Base-by-base conservation (phyloP, 768 basidiomycete species). In the Tricholoma matsutake region DNA sequence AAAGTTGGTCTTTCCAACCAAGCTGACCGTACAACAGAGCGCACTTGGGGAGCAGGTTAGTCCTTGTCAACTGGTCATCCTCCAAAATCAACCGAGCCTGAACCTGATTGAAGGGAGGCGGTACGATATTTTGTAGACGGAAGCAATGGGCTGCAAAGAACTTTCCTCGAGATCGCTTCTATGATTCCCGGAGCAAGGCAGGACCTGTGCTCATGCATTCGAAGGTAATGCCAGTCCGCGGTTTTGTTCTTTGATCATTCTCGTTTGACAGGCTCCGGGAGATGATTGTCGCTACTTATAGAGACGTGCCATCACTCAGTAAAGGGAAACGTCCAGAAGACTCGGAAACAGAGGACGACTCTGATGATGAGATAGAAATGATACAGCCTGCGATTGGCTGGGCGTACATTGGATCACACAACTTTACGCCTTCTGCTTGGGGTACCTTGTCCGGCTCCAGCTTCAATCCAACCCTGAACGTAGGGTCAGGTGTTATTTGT, bases 351-450 rank as follows among this genome's bases (percentile, higher is more conserved):
- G 78, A 78, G 59, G 72, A 75, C 32, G 72, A 75, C 32, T 65
- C 69, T 1, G 76, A 75, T 58, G 71, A 76, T 25, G 81, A 81
- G 16, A 68, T 79, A 3, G 71, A 78, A 64, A 69, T 76, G 16
- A 65, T 80, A 28, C 71, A 78, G 37, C 70, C 75, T 54, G 72
- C 75, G 34, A 69, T 82, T 43, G 94, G 92, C 0, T 96, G 92
- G 90, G 81, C 82, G 16, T 96, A 94, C 68, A 78, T 95, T 7
- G 94, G 94, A 28, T 94, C 92, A 59, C 93, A 95, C 71, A 96
- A 96, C 69, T 95, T 96, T 73, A 94, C 94, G 6, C 85, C 88
- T 0, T 88, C 91, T 3, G 95, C 95, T 2, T 97, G 95, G 95
- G 92, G 92, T 7, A 92, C 81, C 13, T 69, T 92, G 51, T 87